These are phyloP conservation scores for Fomitopsis schrenkii DNA, from an alignment of 1,284 basidiomycete genomes.

Conservation along the genomic window DNA sequence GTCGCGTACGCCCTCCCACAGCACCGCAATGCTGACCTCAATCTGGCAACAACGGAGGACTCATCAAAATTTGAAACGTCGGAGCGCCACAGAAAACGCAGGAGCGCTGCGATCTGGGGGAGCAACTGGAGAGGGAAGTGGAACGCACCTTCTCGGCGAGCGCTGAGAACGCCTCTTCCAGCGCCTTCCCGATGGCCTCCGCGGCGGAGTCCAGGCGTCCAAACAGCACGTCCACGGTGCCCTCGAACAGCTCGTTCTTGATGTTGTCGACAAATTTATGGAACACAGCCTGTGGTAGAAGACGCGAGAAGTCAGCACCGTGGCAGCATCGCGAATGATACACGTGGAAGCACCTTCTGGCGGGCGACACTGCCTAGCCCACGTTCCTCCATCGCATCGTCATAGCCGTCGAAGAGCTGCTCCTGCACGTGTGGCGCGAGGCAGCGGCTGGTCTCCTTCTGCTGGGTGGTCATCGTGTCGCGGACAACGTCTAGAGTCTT, in stretches of 20 bases:
- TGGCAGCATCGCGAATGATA: not conserved
- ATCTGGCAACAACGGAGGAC: conserved; percentile 33
- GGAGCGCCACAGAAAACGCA: not conserved
- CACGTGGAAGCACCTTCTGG: conserved; percentile 43
- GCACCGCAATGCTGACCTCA: conserved; percentile 53
- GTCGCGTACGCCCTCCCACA: conserved; percentile 53
- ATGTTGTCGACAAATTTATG: conserved; percentile 36
- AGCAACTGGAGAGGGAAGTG: not conserved
- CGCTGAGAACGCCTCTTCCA: conserved; percentile 41
- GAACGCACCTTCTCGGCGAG: conserved; percentile 49
- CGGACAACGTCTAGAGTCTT: conserved; percentile 46
- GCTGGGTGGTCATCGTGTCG: conserved; percentile 46
- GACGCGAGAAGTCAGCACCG: not conserved
- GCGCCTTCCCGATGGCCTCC: conserved; percentile 43
- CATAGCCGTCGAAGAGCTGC: conserved; percentile 47
- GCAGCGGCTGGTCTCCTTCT: conserved; percentile 57
- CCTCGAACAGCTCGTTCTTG: conserved; percentile 50
- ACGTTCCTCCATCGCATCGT: conserved; percentile 46
- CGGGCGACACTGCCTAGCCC: conserved; percentile 54
- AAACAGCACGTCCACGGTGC: conserved; percentile 48
- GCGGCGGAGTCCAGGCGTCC: conserved; percentile 42
- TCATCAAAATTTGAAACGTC: not conserved
- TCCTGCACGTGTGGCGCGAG: conserved; percentile 53
- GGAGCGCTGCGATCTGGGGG: not conserved
- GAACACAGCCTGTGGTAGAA: conserved; percentile 38